These are phyloP conservation scores for Calvatia gigantea DNA, from an alignment of 768 basidiomycete genomes.

Conservation along the genomic window DNA sequence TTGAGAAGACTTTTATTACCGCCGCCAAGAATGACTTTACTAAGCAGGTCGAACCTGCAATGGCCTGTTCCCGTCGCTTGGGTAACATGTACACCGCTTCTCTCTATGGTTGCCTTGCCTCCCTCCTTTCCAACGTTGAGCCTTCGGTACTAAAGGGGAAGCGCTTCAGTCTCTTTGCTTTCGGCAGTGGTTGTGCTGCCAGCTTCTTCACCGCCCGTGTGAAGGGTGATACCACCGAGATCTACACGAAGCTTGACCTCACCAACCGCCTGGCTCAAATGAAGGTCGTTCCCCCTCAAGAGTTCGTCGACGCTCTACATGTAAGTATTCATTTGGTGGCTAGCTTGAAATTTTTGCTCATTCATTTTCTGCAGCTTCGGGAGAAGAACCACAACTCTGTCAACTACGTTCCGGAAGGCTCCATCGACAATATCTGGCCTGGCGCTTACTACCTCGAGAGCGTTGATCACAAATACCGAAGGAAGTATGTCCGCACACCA, in stretches of 20 bases:
- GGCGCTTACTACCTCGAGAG: slow-evolving; percentile 90
- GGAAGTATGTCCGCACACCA: slow-evolving; percentile 70
- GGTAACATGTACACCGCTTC: slow-evolving; percentile 99
- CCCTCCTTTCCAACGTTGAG: slow-evolving; percentile 71
- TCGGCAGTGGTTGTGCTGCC: slow-evolving; percentile 93
- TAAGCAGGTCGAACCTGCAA: slow-evolving; percentile 72
- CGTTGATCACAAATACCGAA: slow-evolving; percentile 88
- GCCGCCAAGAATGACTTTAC: slow-evolving; percentile 74
- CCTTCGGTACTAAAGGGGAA: slow-evolving; percentile 72
- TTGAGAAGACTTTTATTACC: slow-evolving; percentile 93
- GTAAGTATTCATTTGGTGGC: slow-evolving; percentile 36
- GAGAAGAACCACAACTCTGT: slow-evolving; percentile 95
- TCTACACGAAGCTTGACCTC: slow-evolving; percentile 80
- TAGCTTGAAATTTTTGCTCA: slow-evolving; percentile 8
- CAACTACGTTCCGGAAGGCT: slow-evolving; percentile 81
- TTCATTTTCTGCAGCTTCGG: slow-evolving; percentile 53
- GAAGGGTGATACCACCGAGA: slow-evolving; percentile 83
- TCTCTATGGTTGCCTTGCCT: slow-evolving; percentile 91
- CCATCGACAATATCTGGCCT: slow-evolving; percentile 89
- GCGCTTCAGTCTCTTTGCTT: slow-evolving; percentile 93
- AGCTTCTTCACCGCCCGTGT: slow-evolving; percentile 88
- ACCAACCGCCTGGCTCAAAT: slow-evolving; percentile 72
- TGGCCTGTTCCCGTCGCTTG: slow-evolving; percentile 85
- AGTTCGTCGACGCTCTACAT: slow-evolving; percentile 81
- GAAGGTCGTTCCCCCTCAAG: slow-evolving; percentile 89